A percentile compares a stretch with the other conserved stretches of the same genome.
Conservation (phyloP, 2,329 filamentous ascomycete species). For the Trichoderma arundinaceum region DNA sequence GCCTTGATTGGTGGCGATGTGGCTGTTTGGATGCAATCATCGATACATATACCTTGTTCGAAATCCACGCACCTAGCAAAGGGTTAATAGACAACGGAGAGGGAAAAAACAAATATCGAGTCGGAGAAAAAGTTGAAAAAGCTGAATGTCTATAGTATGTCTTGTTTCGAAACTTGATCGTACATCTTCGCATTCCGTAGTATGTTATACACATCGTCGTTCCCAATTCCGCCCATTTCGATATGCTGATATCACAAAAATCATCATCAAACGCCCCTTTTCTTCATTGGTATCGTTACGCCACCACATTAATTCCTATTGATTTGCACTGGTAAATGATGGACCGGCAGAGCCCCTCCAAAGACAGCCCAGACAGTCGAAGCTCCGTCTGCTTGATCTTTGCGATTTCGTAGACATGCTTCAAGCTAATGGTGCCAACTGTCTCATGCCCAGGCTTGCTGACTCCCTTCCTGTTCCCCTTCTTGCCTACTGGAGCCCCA, state of each 20-base stretch:
- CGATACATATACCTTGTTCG: not conserved
- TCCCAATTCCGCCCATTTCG: not conserved
- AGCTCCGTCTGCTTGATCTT: slow-evolving; percentile 88
- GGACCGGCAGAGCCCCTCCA: slow-evolving; percentile 74
- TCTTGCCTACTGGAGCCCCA: slow-evolving; percentile 71
- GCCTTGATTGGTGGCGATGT: not conserved
- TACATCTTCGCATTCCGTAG: slow-evolving; percentile 19
- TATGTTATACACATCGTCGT: slow-evolving; percentile 27
- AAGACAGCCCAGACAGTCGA: slow-evolving; percentile 71
- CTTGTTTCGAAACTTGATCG: slow-evolving; percentile 10
- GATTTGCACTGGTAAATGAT: slow-evolving; percentile 78
- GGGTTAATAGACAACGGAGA: not conserved
- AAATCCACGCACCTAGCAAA: not conserved
- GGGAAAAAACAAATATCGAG: not conserved
- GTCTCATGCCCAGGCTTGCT: slow-evolving; percentile 74
- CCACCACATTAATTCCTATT: slow-evolving; percentile 73
- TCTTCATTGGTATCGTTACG: slow-evolving; percentile 48
- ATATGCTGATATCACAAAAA: slow-evolving; percentile 9
- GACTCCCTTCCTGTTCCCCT: slow-evolving; percentile 80
- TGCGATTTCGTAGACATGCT: slow-evolving; percentile 97
- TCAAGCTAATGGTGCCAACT: slow-evolving; percentile 86
- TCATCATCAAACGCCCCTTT: slow-evolving; percentile 5
- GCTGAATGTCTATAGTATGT: slow-evolving; percentile 17
- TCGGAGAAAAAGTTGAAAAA: not conserved
- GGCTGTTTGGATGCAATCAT: not conserved